Base-by-base conservation (phyloP, 306 rosid genomes). In the Potentilla sterilis region DNA sequence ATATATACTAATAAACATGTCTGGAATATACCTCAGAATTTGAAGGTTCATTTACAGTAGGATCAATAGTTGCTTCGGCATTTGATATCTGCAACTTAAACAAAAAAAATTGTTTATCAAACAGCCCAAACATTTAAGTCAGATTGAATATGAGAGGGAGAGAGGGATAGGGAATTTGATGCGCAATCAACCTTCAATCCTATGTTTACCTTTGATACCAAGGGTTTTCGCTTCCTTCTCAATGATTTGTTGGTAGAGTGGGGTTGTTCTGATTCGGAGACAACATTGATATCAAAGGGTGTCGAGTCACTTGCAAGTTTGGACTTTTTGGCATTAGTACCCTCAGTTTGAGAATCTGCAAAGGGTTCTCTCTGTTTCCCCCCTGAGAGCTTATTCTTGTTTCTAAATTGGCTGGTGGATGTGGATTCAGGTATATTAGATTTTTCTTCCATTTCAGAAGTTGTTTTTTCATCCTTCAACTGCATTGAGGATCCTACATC, bases 221-320 rank as follows among this genome's bases (percentile, higher is more conserved):
- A 32, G 66, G 90, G 54, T 76, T 88, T 92, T 71, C 86, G 85
- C 71, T 88, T 88, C 82, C 93, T 87, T 87, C 86, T 92, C 81
- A 80, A 80, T 21, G 75, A 65, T 69, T 74, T 83, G 67, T 70
- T 87, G 68, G 84, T 55, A 76, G 80, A 64, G 2, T 77, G 83
- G 74, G 77, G 80, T 79, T 73, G 83, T 75, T 87, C 89, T 13
- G 82, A 81, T 84, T 84, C 90, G 70, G 86, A 83, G 41, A 72
- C 76, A 78, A 69, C 77, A 71, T 79, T 81, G 15, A 21, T 63
- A 73, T 81, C 86, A 77, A 65, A 62, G 12, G 43, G 22, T 73
- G 78, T 70, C 2, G 64, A 62, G 71, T 79, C 96, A 74, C 82
- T 87, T 76, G 90, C 91, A 72, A 87, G 77, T 83, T 90, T 92